Percentiles rank a stretch among this genome's conserved stretches.
Conservation (phyloP, 169 alveolate species). For the Plasmodium vinckei region DNA sequence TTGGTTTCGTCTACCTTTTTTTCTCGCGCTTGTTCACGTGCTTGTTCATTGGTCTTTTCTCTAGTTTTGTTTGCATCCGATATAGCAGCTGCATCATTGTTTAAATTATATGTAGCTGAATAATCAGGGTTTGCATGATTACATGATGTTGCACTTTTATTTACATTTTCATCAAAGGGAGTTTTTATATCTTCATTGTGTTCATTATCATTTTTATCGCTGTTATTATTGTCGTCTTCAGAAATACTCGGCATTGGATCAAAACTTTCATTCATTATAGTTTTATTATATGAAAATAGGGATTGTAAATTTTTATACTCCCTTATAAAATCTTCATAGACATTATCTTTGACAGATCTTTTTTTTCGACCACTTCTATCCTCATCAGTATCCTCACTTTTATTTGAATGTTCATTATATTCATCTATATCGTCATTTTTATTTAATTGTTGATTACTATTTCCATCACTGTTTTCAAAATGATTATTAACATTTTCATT, state of each 20-base stretch:
- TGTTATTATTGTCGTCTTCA: not conserved
- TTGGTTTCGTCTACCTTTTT: not conserved
- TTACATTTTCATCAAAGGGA: not conserved
- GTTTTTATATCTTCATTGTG: not conserved
- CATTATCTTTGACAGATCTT: conserved; percentile 35
- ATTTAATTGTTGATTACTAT: not conserved
- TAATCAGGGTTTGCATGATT: no score
- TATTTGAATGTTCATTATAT: not conserved
- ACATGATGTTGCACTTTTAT: not conserved
- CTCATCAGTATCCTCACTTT: not conserved
- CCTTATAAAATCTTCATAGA: conserved; percentile 59
- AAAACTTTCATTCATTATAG: conserved; percentile 5
- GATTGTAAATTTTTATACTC: conserved; percentile 67
- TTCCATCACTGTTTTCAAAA: not conserved
- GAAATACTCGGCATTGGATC: not conserved
- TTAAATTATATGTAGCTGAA: no score
- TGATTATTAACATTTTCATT: not conserved
- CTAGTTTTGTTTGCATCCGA: not conserved
- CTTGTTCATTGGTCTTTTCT: not conserved
- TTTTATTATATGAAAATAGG: conserved; percentile 36
- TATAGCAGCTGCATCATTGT: not conserved
- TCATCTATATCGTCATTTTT: not conserved
- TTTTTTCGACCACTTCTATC: not conserved
- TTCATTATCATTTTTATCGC: not conserved
- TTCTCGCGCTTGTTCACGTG: not conserved